Percentiles rank a stretch among this genome's conserved stretches.
Evolutionary conservation across 768 basidiomycete species (phyloP).

Genomic region (Suillus subalutaceus): DNA sequence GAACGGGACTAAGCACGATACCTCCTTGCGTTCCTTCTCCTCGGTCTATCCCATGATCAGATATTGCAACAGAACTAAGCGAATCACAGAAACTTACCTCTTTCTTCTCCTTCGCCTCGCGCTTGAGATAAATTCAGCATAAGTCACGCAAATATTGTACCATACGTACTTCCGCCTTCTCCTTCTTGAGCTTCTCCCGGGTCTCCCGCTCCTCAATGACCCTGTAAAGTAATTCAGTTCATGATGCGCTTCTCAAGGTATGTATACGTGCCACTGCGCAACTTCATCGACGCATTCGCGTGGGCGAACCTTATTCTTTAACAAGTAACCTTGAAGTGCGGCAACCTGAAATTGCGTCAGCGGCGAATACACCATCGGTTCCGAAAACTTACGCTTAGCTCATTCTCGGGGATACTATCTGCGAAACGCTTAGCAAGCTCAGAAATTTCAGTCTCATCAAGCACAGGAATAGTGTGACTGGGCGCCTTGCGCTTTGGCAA

Average conservation of each 20-base stretch:
- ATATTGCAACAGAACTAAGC: conserved; percentile 7
- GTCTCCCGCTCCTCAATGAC: conserved; percentile 80
- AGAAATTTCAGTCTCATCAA: conserved; percentile 76
- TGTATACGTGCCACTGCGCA: conserved; percentile 57
- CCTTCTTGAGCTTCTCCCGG: conserved; percentile 82
- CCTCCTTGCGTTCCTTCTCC: conserved; percentile 67
- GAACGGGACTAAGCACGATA: conserved; percentile 22
- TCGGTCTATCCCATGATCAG: conserved; percentile 45
- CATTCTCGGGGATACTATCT: conserved; percentile 82
- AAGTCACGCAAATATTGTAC: not conserved
- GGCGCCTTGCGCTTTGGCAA: conserved; percentile 64
- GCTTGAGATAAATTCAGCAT: conserved; percentile 42
- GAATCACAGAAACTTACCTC: conserved; percentile 43
- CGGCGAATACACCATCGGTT: not conserved
- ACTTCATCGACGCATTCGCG: conserved; percentile 84
- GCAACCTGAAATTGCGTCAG: conserved; percentile 58
- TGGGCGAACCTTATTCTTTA: conserved; percentile 91
- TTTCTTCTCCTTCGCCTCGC: conserved; percentile 79
- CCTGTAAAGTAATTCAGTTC: conserved; percentile 32
- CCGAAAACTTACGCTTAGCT: conserved; percentile 69
- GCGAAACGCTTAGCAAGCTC: conserved; percentile 82
- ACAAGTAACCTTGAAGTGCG: conserved; percentile 80
- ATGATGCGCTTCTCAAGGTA: conserved; percentile 14
- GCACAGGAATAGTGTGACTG: conserved; percentile 62
- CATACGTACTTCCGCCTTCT: conserved; percentile 57